phyloP scores from a whole-genome alignment of 306 rosid genomes.

The Prinsepia uniflora region DNA sequence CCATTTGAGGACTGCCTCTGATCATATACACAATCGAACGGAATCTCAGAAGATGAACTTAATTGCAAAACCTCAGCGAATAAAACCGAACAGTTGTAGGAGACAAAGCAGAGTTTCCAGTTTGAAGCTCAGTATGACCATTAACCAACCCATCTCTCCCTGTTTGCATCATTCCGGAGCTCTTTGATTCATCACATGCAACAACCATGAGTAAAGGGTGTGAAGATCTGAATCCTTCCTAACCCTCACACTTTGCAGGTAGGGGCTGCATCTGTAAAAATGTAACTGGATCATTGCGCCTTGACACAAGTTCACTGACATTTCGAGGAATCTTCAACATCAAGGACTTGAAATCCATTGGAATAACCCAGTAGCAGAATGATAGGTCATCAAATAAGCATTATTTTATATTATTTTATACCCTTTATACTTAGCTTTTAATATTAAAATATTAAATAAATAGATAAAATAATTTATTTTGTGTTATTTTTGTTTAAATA shows the following conservation, averaged over 20 bases:
- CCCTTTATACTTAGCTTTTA: no score
- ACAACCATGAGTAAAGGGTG: slow-evolving; percentile 95
- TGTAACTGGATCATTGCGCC: slow-evolving; percentile 88
- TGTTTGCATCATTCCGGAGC: slow-evolving; percentile 62
- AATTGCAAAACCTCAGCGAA: slow-evolving; percentile 71
- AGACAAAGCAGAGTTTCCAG: slow-evolving; percentile 52
- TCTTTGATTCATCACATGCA: slow-evolving; percentile 76
- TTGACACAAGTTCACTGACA: slow-evolving; percentile 75
- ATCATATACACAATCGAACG: slow-evolving; percentile 90
- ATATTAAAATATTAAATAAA: no score
- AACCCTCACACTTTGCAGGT: slow-evolving; percentile 52
- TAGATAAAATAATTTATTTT: no score
- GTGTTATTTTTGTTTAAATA: no score
- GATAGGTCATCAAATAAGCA: no score
- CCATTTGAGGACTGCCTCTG: slow-evolving; percentile 87
- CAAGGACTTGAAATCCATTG: slow-evolving; percentile 94
- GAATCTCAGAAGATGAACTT: slow-evolving; percentile 93
- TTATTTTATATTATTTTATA: no score
- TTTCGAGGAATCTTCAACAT: slow-evolving; percentile 78
- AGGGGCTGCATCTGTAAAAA: slow-evolving; percentile 87
- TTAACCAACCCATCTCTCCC: slow-evolving; percentile 47
- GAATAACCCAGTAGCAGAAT: slow-evolving; percentile 81
- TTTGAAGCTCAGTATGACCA: slow-evolving; percentile 51
- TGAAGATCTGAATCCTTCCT: slow-evolving; percentile 72
- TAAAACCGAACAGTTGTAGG: slow-evolving; percentile 90